Evolutionary conservation across 306 rosid species (phyloP).

Genomic region (Gastrolobium bilobum): DNA sequence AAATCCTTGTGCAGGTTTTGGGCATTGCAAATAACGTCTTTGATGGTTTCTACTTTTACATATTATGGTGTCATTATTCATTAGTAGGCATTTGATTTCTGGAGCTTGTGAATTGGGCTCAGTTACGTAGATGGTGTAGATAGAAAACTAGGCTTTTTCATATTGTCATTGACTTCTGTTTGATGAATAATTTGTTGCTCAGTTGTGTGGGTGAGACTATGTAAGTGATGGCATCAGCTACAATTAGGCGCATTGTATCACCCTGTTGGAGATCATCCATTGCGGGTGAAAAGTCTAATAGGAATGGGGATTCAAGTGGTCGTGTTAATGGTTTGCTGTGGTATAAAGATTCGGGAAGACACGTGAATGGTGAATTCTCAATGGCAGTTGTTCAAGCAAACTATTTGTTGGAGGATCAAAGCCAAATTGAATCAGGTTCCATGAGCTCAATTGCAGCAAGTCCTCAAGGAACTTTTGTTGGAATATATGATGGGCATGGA

Average conservation of each 20-base stretch:
- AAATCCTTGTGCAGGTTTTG: conserved; percentile 66
- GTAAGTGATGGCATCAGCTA: conserved; percentile 89
- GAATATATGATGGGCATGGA: conserved; percentile 96
- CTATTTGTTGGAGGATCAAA: conserved; percentile 88
- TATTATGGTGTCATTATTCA: conserved; percentile 71
- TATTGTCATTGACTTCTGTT: conserved; percentile 51
- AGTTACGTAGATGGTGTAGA: conserved; percentile 57
- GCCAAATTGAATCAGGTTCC: conserved; percentile 93
- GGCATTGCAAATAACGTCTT: conserved; percentile 52
- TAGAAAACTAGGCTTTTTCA: conserved; percentile 52
- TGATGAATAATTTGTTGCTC: conserved; percentile 62
- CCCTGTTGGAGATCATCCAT: conserved; percentile 79
- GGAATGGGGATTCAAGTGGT: conserved; percentile 71
- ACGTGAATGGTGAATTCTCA: conserved; percentile 82
- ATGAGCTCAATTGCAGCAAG: conserved; percentile 66
- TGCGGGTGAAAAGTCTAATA: conserved; percentile 66
- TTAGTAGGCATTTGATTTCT: conserved; percentile 69
- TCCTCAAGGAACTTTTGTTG: conserved; percentile 86
- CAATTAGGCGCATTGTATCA: conserved; percentile 73
- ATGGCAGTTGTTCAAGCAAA: conserved; percentile 99
- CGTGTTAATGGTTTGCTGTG: conserved; percentile 80
- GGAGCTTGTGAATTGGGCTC: conserved; percentile 62
- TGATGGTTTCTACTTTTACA: conserved; percentile 56
- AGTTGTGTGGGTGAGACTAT: conserved; percentile 80
- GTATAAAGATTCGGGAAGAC: conserved; percentile 86